Conservation (phyloP, 2,329 filamentous ascomycete species). For the Aspergillus costaricaensis region DNA sequence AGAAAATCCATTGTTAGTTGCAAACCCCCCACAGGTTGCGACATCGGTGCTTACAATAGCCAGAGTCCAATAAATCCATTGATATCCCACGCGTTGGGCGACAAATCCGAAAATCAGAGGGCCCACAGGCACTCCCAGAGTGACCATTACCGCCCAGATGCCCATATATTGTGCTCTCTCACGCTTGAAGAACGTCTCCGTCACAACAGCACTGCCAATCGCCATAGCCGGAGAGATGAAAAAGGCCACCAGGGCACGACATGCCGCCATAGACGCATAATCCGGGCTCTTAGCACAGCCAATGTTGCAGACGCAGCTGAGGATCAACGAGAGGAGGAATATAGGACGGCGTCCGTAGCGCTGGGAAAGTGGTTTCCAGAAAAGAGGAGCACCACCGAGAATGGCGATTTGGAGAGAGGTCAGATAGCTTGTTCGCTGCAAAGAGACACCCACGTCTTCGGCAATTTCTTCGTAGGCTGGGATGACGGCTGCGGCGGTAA, state of each 20-base stretch:
- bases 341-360: conserved; percentile 56
- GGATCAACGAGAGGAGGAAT: conserved; percentile 54
- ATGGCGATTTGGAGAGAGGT: conserved; percentile 57
- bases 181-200: conserved; percentile 57
- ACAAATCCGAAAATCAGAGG: conserved; percentile 44
- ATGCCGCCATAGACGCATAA: conserved; percentile 53
- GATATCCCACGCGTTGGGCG: conserved; percentile 53
- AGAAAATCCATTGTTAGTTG: conserved; percentile 13
- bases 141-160: conserved; percentile 56
- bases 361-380: conserved; percentile 57
- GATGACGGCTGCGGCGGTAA: conserved; percentile 56
- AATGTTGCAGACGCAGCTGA: conserved; percentile 52
- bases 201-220: conserved; percentile 57
- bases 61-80: conserved; percentile 61
- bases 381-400: conserved; percentile 54
- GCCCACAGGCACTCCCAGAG: conserved; percentile 47
- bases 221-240: conserved; percentile 56
- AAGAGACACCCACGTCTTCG: conserved; percentile 49
- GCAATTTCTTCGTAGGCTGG: conserved; percentile 55
- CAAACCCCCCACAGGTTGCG: too few relatives aligned
- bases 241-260: conserved; percentile 53
- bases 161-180: conserved; percentile 57
- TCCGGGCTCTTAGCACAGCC: conserved; percentile 53
- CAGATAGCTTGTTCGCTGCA: conserved; percentile 56
- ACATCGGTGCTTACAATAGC: conserved; percentile 48